Conservation (phyloP, 2,329 filamentous ascomycete species). For the Dissoconium aciculare region DNA sequence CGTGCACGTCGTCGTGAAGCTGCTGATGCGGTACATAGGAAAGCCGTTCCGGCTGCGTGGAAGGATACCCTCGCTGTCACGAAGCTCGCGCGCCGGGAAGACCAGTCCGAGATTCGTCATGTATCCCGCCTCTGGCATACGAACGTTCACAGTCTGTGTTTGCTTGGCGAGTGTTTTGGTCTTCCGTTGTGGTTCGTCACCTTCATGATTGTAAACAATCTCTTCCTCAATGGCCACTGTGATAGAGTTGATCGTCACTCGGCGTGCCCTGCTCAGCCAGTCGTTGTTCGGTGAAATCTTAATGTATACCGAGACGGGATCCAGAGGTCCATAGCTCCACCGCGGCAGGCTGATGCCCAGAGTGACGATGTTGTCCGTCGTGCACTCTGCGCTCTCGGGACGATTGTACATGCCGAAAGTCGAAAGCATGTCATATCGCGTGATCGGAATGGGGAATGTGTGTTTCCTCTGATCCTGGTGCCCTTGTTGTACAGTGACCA, state of each 20-base stretch:
- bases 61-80: conserved; percentile 76
- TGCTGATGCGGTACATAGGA: conserved; percentile 72
- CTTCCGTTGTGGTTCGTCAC: conserved; percentile 84
- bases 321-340: conserved; percentile 91
- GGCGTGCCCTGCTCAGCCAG: conserved; percentile 78
- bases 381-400: conserved; percentile 72
- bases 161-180: conserved; percentile 76
- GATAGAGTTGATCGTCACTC: conserved; percentile 86
- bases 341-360: conserved; percentile 81
- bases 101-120: conserved; percentile 83
- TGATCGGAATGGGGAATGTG: conserved; percentile 75
- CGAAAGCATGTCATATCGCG: conserved; percentile 88
- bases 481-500: conserved; percentile 89
- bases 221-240: conserved; percentile 91
- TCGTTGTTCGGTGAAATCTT: conserved; percentile 84
- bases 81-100: conserved; percentile 76
- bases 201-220: conserved; percentile 96
- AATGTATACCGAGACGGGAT: conserved; percentile 92
- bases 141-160: conserved; percentile 64
- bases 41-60: conserved; percentile 74
- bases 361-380: conserved; percentile 80
- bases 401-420: conserved; percentile 99
- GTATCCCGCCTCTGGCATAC: conserved; percentile 80
- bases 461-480: conserved; percentile 78
- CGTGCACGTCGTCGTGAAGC: conserved; percentile 85